Base-by-base conservation (phyloP, 345 rosid species). In the Murraya paniculata region DNA sequence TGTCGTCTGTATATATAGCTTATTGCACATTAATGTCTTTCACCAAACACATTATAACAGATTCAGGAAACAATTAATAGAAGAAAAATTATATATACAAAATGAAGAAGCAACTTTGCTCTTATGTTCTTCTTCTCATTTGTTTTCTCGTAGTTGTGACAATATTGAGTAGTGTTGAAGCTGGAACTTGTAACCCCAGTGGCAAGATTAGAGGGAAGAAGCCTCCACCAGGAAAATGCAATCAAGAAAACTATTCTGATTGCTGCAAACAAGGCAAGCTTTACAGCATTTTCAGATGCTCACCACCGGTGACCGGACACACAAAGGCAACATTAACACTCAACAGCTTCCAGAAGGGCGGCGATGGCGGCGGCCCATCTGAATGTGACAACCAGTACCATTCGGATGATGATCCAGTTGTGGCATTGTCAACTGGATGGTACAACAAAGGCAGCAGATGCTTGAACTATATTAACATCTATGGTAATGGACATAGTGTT, bases 371-470 rank as follows among this genome's bases (percentile, higher is more conserved):
- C 1, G 57, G 57, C 2, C 21, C 57, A 18, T 53, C 57, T 53
- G 57, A 53, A 53, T 53, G 57, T 19, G 57, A 53, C 22, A 53
- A 53, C 57, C 57, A 53, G 57, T 53, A 53, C 2, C 57, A 18
- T 53, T 0, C 57, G 5, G 57, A 53, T 18, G 57, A 53, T 18
- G 22, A 16, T 0, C 22, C 57, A 53, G 83, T 81, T 14, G 77
- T 75, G 25, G 84, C 84, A 27, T 53, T 84, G 28, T 84, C 86
- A 7, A 81, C 82, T 0, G 82, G 86, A 57, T 84, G 84, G 86
- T 78, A 28, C 78, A 76, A 72, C 59, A 73, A 68, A 21, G 31
- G 27, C 33, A 74, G 62, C 13, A 36, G 80, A 48, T 84, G 85
- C 39, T 61, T 30, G 8, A 56, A 60, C 1, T 45, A 28, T 36